Evolutionary conservation across 352 stramenopile species (phyloP).

Genomic region (Aphanomyces astaci): DNA sequence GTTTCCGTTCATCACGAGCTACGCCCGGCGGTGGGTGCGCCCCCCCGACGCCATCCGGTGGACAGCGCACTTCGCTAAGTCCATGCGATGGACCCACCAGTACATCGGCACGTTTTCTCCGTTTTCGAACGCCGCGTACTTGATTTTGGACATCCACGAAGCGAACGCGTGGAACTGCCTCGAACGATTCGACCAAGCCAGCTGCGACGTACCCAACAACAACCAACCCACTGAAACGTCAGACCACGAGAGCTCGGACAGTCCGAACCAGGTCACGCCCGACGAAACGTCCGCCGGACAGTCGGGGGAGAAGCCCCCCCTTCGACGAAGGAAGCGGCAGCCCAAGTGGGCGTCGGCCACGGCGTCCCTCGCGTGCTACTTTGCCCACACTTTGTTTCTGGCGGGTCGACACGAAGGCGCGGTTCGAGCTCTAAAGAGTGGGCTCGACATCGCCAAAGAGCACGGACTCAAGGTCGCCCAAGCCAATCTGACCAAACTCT

Average conservation of each 20-base stretch:
- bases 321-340: constrained; percentile 8
- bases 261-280: background rate
- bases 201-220: constrained; percentile 27
- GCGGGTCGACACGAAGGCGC: constrained; percentile 61
- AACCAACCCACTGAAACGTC: constrained; percentile 22
- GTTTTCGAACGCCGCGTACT: constrained; percentile 62
- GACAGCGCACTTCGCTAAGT: constrained; percentile 9
- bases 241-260: background rate
- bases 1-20: constrained; percentile 81
- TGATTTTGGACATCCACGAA: constrained; percentile 74
- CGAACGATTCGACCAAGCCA: constrained; percentile 37
- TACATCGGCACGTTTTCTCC: constrained; percentile 70
- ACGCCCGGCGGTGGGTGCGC: constrained; percentile 59
- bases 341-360: constrained; percentile 3
- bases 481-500: constrained; percentile 68
- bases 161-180: constrained; percentile 78
- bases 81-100: constrained; percentile 68
- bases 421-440: constrained; percentile 63
- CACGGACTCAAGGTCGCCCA: constrained; percentile 59
- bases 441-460: constrained; percentile 63
- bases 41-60: constrained; percentile 40
- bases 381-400: constrained; percentile 65
- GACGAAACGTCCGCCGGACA: constrained; percentile 37
- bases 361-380: constrained; percentile 55
- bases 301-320: constrained; percentile 27